Base-by-base conservation (phyloP, 2,329 filamentous ascomycete genomes). In the Cladosporium sp. region DNA sequence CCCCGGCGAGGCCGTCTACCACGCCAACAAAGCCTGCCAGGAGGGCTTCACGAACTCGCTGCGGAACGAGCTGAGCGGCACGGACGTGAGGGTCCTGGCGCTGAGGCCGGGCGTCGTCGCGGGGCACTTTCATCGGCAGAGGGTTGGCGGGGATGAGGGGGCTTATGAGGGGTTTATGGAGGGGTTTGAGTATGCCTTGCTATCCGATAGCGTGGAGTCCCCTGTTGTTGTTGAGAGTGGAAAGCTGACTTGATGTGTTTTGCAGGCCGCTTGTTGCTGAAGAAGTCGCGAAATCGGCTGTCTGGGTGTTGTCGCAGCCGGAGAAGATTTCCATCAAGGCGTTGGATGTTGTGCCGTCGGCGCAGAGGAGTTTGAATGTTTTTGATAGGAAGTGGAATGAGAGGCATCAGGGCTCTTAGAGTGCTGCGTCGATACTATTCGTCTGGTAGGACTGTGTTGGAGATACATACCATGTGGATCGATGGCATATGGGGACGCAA, bases 41-140 rank as follows among this genome's bases (percentile, higher is more conserved):
- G 75, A 79, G 51, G 76, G 63, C 0, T 78, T 80, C 55, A 74
- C 72, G 0, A 77, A 79, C 51, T 68, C 70, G 1, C 66, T 79
- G 9, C 64, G 76, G 0, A 76, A 68, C 14, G 78, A 81, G 60
- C 59, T 77, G 8, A 61, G 56, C 18, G 72, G 69, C 3, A 75
- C 74, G 0, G 70, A 76, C 55, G 74, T 78, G 51, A 69, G 71
- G n/a, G 74, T 78, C 0, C 52, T 77, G 6, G 72, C 71, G 0
- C 55, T 77, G 11, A 61, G 75, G 32, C 76, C 76, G 0, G 76
- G 75, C 0, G 69, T 72, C n/a, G 74, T 77, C 9, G 71, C 70
- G 3, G 77, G 73, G 0, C 66, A 77, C 54, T 79, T 78, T 45
- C 76, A 78, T 56, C 62, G 68, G 40, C 70, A 71, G 48, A 62